Percentiles rank a stretch among this genome's conserved stretches.
These are phyloP conservation scores for Fusarium kyushuense DNA, from an alignment of 2,329 filamentous ascomycete genomes.

Conservation along the genomic window DNA sequence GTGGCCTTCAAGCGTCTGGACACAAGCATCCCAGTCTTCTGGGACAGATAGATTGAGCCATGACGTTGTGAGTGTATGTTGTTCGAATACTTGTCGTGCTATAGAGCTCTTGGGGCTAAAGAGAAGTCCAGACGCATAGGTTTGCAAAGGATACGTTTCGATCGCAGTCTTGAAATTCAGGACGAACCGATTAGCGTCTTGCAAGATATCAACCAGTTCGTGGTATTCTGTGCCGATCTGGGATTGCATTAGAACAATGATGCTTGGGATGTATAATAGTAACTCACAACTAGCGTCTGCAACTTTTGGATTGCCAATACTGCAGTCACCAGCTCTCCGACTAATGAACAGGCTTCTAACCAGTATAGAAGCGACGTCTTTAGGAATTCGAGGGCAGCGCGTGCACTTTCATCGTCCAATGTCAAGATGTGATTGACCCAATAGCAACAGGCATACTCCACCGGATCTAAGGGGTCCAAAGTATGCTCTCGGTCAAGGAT, in stretches of 20 bases:
- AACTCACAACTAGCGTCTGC: neutral
- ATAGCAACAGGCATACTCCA: neutral
- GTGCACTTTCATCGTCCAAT: neutral
- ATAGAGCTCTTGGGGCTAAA: neutral
- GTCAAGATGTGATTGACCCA: neutral
- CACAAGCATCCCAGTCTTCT: neutral
- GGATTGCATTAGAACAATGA: neutral
- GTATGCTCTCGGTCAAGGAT: too few species aligned
- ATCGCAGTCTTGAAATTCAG: neutral
- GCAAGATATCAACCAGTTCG: neutral
- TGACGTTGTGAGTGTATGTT: neutral
- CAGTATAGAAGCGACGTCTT: neutral
- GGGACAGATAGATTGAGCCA: neutral
- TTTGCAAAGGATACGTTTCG: neutral
- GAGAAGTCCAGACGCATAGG: neutral
- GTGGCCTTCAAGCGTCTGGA: neutral
- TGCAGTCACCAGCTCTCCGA: accelerated
- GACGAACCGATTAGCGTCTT: neutral
- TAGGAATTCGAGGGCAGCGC: neutral
- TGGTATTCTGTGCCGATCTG: neutral
- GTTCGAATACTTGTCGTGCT: neutral
- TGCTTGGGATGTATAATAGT: too few species aligned
- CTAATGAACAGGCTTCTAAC: neutral
- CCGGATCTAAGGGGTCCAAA: neutral
- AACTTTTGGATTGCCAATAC: neutral